Conservation (phyloP, 176 grass and related monocot species). For the Eleusine indica region DNA sequence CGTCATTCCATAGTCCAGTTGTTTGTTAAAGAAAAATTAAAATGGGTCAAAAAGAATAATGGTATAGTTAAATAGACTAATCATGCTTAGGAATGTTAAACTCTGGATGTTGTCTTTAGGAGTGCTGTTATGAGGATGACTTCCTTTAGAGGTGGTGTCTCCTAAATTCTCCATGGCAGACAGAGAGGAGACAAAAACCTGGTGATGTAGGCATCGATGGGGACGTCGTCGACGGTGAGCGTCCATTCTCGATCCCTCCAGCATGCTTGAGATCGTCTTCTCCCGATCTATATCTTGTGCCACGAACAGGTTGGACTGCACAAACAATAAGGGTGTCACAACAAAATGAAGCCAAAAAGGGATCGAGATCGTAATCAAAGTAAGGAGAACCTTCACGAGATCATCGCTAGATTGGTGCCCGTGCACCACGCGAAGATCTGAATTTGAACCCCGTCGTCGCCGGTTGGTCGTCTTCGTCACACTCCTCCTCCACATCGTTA, state of each 20-base stretch:
- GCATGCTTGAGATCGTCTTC: conserved; percentile 62
- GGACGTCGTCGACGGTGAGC: conserved; percentile 90
- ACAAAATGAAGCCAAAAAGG: not conserved
- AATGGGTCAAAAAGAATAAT: too few species aligned
- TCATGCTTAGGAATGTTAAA: too few species aligned
- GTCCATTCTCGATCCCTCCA: conserved; percentile 49
- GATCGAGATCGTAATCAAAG: not conserved
- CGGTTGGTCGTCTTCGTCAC: too few species aligned
- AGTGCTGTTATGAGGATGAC: too few species aligned
- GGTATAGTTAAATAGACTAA: too few species aligned
- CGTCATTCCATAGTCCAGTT: too few species aligned
- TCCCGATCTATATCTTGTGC: conserved; percentile 98
- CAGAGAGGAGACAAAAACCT: conserved; percentile 41
- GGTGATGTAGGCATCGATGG: conserved; percentile 89
- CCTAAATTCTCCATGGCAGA: not conserved
- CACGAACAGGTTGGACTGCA: conserved; percentile 86
- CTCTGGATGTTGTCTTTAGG: too few species aligned
- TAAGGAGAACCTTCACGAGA: conserved; percentile 66
- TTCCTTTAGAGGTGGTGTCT: too few species aligned
- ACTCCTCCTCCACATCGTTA: too few species aligned
- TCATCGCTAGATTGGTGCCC: conserved; percentile 83
- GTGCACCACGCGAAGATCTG: conserved; percentile 68
- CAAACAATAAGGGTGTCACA: not conserved
- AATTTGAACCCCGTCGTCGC: too few species aligned
- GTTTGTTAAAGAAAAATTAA: too few species aligned